These are phyloP conservation scores for Ascochyta pisi DNA, from an alignment of 2,329 filamentous ascomycete species.

Conservation along the genomic window DNA sequence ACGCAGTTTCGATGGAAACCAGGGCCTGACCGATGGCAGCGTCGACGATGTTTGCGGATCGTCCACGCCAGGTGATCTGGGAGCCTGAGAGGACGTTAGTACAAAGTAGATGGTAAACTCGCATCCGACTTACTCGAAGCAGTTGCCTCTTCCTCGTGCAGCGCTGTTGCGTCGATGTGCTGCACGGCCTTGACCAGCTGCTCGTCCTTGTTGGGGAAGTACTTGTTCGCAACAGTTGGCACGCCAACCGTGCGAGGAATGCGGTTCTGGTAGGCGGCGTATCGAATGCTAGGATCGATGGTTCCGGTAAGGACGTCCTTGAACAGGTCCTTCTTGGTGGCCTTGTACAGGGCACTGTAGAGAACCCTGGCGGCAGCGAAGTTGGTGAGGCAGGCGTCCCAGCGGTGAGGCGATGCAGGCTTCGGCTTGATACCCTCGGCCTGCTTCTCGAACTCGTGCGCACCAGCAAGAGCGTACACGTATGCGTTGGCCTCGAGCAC, in stretches of 20 bases:
- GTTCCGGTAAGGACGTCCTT: constrained; percentile 85
- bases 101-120: too few species aligned
- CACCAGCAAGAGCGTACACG: constrained; percentile 75
- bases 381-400: constrained; percentile 77
- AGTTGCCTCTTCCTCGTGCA: constrained; percentile 57
- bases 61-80: constrained; percentile 83
- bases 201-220: constrained; percentile 72
- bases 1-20: constrained; percentile 68
- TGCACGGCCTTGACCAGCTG: constrained; percentile 72
- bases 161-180: constrained; percentile 66
- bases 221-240: constrained; percentile 76
- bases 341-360: constrained; percentile 75
- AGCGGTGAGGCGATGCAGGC: constrained; percentile 60
- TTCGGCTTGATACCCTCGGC: constrained; percentile 52
- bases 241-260: constrained; percentile 85
- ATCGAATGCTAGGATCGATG: constrained; percentile 91
- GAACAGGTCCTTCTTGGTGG: constrained; percentile 76
- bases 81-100: constrained; percentile 47
- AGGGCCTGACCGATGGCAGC: constrained; percentile 88
- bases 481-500: constrained; percentile 88
- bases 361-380: constrained; percentile 82
- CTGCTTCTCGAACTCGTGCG: constrained; percentile 84
- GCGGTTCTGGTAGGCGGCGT: constrained; percentile 90
- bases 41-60: constrained; percentile 88
- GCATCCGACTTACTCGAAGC: constrained; percentile 54